These are phyloP conservation scores for Bassia scoparia DNA, from an alignment of 148 eudicot genomes.

Conservation along the genomic window DNA sequence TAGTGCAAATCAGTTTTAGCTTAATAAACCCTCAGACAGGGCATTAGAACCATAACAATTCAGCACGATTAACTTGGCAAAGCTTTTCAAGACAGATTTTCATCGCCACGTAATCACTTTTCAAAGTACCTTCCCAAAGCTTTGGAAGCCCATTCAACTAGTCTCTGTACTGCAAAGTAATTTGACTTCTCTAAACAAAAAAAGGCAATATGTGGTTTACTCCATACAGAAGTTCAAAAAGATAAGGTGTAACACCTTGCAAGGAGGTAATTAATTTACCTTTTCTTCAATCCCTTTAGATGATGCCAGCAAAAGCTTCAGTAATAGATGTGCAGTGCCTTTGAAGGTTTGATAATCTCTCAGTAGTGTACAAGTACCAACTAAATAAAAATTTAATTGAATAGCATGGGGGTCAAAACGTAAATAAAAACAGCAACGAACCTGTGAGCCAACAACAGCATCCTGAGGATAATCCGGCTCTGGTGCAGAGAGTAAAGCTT, in stretches of 20 bases:
- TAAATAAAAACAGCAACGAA: slow-evolving; percentile 19
- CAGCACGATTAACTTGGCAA: slow-evolving; percentile 38
- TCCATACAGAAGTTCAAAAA: background rate
- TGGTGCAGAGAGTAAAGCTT: slow-evolving; percentile 90
- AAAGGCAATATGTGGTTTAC: background rate
- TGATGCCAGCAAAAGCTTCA: slow-evolving; percentile 74
- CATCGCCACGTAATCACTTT: slow-evolving; percentile 75
- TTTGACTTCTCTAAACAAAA: background rate
- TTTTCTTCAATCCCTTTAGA: slow-evolving; percentile 75
- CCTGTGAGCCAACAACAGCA: slow-evolving; percentile 97
- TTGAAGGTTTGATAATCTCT: slow-evolving; percentile 68
- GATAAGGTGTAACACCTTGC: background rate
- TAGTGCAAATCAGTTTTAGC: slow-evolving; percentile 5
- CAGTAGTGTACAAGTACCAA: slow-evolving; percentile 59
- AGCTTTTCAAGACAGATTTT: slow-evolving; percentile 81
- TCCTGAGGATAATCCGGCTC: slow-evolving; percentile 97
- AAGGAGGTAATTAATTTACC: slow-evolving; percentile 34
- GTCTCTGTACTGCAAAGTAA: slow-evolving; percentile 57
- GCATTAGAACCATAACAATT: slow-evolving; percentile 5
- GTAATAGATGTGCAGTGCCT: slow-evolving; percentile 94
- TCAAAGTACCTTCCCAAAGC: slow-evolving; percentile 61
- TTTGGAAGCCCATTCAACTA: slow-evolving; percentile 95
- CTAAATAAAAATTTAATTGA: background rate
- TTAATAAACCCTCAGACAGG: slow-evolving; percentile 1
- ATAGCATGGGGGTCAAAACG: background rate